These are phyloP conservation scores for Meira miltonrushii DNA, from an alignment of 1,284 basidiomycete genomes.

Conservation along the genomic window DNA sequence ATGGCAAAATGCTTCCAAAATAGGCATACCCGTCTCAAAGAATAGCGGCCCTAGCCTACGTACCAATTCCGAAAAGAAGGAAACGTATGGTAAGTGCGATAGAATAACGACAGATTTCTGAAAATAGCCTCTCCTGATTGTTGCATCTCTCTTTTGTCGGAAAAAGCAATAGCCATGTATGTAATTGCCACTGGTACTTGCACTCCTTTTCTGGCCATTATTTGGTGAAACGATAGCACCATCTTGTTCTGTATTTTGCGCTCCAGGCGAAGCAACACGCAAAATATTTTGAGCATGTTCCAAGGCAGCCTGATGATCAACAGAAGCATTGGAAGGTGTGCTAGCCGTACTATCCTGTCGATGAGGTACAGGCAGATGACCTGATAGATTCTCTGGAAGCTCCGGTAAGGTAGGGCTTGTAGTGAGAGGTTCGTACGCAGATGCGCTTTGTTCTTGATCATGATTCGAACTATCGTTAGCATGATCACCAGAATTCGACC, in stretches of 20 bases:
- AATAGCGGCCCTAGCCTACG: constrained; percentile 61
- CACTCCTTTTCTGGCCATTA: constrained; percentile 3
- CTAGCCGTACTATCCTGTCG: not conserved
- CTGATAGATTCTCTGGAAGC: not conserved
- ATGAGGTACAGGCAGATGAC: not conserved
- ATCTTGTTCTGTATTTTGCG: not conserved
- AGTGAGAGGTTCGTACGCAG: not conserved
- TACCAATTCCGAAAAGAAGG: constrained; percentile 69
- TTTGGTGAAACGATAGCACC: not conserved
- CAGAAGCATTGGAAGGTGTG: not conserved
- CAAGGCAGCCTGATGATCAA: not conserved
- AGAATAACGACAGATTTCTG: constrained; percentile 77
- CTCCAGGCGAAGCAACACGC: not conserved
- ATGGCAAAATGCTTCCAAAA: constrained; percentile 41
- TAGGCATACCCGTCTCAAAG: constrained; percentile 45
- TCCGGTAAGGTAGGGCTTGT: not conserved
- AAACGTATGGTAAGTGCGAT: constrained; percentile 75
- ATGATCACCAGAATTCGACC: not conserved
- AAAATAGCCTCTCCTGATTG: constrained; percentile 47
- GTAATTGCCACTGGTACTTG: constrained; percentile 44
- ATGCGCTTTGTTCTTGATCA: not conserved
- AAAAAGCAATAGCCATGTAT: constrained; percentile 52
- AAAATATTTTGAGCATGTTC: not conserved
- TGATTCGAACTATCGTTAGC: not conserved
- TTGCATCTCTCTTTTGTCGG: constrained; percentile 43